A percentile compares a stretch with the other conserved stretches of the same genome.
phyloP scores from a whole-genome alignment of 1,284 basidiomycete species.

The Ceratobasidium sp. region DNA sequence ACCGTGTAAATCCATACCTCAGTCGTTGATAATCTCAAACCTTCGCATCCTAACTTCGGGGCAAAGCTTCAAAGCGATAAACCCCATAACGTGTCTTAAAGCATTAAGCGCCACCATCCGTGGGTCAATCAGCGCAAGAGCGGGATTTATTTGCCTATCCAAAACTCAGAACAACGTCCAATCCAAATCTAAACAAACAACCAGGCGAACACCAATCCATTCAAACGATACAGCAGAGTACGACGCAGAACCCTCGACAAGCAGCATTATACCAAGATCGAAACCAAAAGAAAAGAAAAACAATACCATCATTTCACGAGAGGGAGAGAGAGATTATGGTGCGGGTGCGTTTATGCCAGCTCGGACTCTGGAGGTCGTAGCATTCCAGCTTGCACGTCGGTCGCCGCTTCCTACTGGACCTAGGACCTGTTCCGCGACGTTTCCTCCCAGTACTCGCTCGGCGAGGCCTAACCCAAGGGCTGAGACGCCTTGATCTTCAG shows the following conservation, averaged over 20 bases:
- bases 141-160: too few relatives aligned
- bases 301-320: conserved; percentile 4
- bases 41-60: too few relatives aligned
- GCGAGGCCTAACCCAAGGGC: conserved; percentile 31
- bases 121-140: too few relatives aligned
- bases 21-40: too few relatives aligned
- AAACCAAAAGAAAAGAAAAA: conserved; percentile 26
- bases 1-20: too few relatives aligned
- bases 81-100: too few relatives aligned
- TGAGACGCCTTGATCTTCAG: conserved; percentile 29
- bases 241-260: conserved; percentile 16
- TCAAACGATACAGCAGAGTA: conserved; percentile 44
- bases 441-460: too few relatives aligned
- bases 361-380: conserved; percentile 29
- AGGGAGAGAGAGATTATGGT: conserved; percentile 20
- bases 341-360: conserved; percentile 35
- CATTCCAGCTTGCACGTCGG: conserved; percentile 44
- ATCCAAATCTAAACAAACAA: neutral
- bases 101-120: too few relatives aligned
- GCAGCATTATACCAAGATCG: conserved; percentile 26
- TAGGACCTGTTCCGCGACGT: conserved; percentile 3
- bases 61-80: too few relatives aligned
- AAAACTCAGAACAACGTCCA: conserved; percentile 1
- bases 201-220: conserved; percentile 15
- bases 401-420: conserved; percentile 38